Evolutionary conservation across 2,329 filamentous ascomycete genomes (phyloP), one percentile per base, ranked within the genome.

Genomic region (Amphichorda felina): DNA sequence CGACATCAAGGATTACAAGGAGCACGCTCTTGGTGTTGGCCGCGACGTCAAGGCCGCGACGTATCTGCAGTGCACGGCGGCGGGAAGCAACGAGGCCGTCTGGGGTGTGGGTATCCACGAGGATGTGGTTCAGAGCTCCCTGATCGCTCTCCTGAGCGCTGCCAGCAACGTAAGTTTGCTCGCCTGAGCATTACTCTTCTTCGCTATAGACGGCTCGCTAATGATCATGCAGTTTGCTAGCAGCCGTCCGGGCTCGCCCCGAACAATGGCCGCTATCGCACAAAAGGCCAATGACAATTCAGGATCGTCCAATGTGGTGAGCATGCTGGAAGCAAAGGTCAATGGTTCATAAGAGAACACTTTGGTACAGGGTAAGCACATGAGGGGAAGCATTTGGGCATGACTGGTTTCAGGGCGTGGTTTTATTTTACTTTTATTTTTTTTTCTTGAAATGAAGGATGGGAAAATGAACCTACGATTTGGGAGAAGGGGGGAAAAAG

Each of bases 61-160:
- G 2, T 96, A 93, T 54, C 94, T 96, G 43, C 84, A 95, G 58
- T 94, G 87, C 59, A 87, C 72, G 19, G 70, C 78, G 15, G 61
- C 72, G 4, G 75, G 72, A 32, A 79, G 69, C 42, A 72, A 71
- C 36, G 68, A 84, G 49, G 81, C 75, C 49, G 81, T 94, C 3
- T 94, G 87, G 86, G 87, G 87, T 46, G 82, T 94, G 6, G 87
- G 85, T 24, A 84, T 95, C 47, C 85, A 95, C 55, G 81, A 89
- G 55, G 89, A 94, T 64, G 85, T 93, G 39, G 85, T 93, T 13
- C 84, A 93, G 57, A 86, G 82, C 48, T 87, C 80, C 58, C 71
- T 95, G 51, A 83, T 87, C 53, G 88, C 88, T 37, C 67, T 94
- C 46, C 66, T 94, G 53, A 82, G 79, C 47, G 88, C 88, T 35